Evolutionary conservation across 106 monocot genomes (phyloP), one percentile per base, ranked within the genome.

Genomic region (Allium fistulosum): DNA sequence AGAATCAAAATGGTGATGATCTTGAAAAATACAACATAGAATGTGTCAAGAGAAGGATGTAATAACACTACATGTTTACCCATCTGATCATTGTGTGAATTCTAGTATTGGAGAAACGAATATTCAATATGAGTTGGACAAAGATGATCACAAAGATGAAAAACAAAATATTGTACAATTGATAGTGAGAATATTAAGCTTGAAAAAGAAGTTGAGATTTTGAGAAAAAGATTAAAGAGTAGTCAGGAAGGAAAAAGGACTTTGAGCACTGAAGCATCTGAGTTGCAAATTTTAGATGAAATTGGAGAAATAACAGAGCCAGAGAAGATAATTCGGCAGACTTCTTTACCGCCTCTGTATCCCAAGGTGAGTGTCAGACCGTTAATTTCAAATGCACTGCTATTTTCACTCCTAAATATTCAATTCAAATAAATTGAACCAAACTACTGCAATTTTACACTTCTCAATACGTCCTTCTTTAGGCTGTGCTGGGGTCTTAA

Each of bases 191-290:
- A 80, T 57, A 65, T 66, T 47, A 90, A 76, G 65, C 82, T 87
- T 62, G 84, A 80, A 78, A 80, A 51, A 69, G 94, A 90, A 67
- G 84, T 90, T 69, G 94, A 90, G 28, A 27, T 71, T 13, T 60
- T 94, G 48, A 82, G 84, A 62, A 76, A 77, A 80, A 94, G 87
- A 68, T 66, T 94, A 17, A 81, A 78, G 67, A 57, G 76, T 56
- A 78, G 87, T 37, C 84, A 87, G 65, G 58, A 78, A 57, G 94
- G 76, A 48, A 84, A 84, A 77, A 76, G 87, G 61, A 90, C 77
- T 59, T 80, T 94, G 67, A 76, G 68, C 52, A 71, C 75, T 60
- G 82, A 82, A 51, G 65, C 59, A 46, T 69, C 72, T 27, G 84
- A 87, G 64, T 71, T 84, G 57, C 84, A 82, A 64, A 71, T 82